Conservation (phyloP, 2,329 filamentous ascomycete genomes). For the Colletotrichum navitas region DNA sequence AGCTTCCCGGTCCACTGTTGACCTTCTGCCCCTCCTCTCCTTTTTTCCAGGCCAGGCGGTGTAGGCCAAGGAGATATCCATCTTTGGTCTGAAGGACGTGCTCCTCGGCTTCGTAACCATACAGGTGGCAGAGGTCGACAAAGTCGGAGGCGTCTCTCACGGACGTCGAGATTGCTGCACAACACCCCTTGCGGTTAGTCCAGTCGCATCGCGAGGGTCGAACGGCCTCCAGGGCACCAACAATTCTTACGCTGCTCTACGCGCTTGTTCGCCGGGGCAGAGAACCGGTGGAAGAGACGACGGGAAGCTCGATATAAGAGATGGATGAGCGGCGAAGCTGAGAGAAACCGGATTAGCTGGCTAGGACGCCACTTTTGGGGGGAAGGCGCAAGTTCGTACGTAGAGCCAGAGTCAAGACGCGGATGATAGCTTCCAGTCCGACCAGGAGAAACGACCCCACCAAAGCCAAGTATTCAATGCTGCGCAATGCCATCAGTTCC, state of each 20-base stretch:
- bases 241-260: conserved; percentile 76
- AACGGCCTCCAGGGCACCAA: conserved; percentile 49
- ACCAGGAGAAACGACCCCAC: conserved; percentile 87
- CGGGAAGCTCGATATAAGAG: conserved; percentile 88
- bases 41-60: conserved; percentile 85
- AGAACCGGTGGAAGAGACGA: conserved; percentile 83
- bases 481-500: conserved; percentile 50
- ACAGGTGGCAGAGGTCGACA: conserved; percentile 90
- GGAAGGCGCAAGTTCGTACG: conserved; percentile 66
- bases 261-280: conserved; percentile 76
- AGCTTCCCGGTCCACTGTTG: conserved; percentile 76
- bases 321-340: conserved; percentile 82
- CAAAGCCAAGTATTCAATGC: conserved; percentile 89
- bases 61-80: conserved; percentile 91
- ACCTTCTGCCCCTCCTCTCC: conserved; percentile 85
- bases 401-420: conserved; percentile 87
- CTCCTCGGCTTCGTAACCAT: conserved; percentile 94
- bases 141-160: conserved; percentile 93
- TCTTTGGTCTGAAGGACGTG: conserved; percentile 95
- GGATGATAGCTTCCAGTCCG: conserved; percentile 83
- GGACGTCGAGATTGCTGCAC: conserved; percentile 77
- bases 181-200: conserved; percentile 60
- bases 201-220: conserved; percentile 53
- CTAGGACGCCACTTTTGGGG: conserved; percentile 4
- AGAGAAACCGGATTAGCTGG: conserved; percentile 41